Evolutionary conservation across 106 monocot genomes (phyloP).

Genomic region (Xerophyta viscosa): DNA sequence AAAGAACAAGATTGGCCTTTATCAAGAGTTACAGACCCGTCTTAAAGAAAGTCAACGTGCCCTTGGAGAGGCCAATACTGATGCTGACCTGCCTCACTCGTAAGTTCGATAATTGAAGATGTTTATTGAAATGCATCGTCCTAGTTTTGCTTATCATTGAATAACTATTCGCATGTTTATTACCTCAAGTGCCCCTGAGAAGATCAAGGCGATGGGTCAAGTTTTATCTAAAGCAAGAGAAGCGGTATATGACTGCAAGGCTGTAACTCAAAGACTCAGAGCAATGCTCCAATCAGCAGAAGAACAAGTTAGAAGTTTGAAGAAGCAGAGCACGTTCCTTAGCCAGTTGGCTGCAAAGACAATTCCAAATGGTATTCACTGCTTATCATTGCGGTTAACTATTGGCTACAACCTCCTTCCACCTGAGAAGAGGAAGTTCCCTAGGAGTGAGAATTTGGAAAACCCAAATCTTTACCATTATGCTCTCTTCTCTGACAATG

Average conservation of each 20-base stretch:
- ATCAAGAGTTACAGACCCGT: constrained; percentile 41
- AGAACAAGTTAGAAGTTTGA: no score
- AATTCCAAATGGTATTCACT: constrained; percentile 67
- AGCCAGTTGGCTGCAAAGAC: constrained; percentile 76
- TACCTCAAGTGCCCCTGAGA: constrained; percentile 36
- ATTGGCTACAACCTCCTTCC: constrained; percentile 57
- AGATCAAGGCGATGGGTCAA: constrained; percentile 62
- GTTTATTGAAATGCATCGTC: not conserved
- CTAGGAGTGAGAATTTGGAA: no score
- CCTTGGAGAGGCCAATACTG: constrained; percentile 57
- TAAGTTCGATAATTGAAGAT: constrained; percentile 15
- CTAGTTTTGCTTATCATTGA: no score
- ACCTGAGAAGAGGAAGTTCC: constrained; percentile 55
- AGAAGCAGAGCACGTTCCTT: no score
- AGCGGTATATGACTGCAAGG: constrained; percentile 57
- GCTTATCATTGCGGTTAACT: constrained; percentile 64
- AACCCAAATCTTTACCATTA: no score
- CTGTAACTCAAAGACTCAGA: constrained; percentile 44
- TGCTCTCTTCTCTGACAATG: no score
- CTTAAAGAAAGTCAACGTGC: constrained; percentile 62
- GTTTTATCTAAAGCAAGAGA: constrained; percentile 51
- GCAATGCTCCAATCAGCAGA: no score
- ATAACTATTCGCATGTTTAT: not conserved
- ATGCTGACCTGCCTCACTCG: constrained; percentile 57
- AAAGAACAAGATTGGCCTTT: constrained; percentile 46